These are phyloP conservation scores for Biscutella laevigata DNA, from an alignment of 441 rosid species.

Conservation along the genomic window DNA sequence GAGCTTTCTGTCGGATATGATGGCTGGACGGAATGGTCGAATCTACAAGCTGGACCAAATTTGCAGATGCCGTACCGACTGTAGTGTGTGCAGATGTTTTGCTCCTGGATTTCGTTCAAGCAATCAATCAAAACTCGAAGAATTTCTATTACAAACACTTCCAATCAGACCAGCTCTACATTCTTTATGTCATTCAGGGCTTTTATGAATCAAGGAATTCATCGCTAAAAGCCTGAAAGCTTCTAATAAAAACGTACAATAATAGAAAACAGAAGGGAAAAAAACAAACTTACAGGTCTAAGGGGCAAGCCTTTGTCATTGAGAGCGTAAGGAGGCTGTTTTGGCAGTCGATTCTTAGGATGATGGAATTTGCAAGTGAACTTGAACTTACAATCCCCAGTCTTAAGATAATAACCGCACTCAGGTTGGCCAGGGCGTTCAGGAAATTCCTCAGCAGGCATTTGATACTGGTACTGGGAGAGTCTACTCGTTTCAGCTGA, in stretches of 20 bases:
- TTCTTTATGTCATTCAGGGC: not conserved
- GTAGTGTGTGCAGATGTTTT: constrained; percentile 64
- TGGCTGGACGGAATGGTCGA: constrained; percentile 51
- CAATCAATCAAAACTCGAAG: not conserved
- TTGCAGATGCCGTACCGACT: constrained; percentile 91
- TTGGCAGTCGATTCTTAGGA: constrained; percentile 53
- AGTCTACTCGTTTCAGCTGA: constrained; percentile 34
- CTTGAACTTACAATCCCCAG: constrained; percentile 86
- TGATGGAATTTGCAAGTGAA: constrained; percentile 86
- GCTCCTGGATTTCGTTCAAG: constrained; percentile 42
- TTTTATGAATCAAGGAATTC: not conserved
- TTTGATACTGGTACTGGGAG: constrained; percentile 37
- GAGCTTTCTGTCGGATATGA: constrained; percentile 6
- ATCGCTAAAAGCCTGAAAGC: not conserved
- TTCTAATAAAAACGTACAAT: not conserved
- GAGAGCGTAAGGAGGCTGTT: constrained; percentile 41
- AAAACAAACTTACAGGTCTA: constrained; percentile 71
- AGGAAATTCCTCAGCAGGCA: constrained; percentile 60
- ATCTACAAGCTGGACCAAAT: constrained; percentile 88
- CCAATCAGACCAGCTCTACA: not conserved
- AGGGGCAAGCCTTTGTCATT: constrained; percentile 87
- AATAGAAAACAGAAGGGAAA: not conserved
- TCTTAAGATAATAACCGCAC: constrained; percentile 67
- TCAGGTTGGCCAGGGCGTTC: constrained; percentile 89
- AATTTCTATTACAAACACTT: not conserved